phyloP scores from a whole-genome alignment of 768 basidiomycete species.

The Lactifluus volemus region DNA sequence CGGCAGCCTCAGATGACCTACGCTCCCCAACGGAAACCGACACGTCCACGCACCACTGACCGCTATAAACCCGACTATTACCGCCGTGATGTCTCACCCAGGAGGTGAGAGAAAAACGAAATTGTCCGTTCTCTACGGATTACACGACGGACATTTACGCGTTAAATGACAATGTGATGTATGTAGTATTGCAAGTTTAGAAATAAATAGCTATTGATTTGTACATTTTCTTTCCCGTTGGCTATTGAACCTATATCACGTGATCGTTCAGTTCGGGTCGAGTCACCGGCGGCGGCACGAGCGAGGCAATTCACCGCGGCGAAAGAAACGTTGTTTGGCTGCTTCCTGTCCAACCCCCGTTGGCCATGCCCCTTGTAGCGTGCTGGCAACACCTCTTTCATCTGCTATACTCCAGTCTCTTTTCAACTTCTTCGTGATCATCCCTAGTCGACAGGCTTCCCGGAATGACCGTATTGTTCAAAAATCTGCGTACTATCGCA shows the following conservation, averaged over 20 bases:
- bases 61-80: slow-evolving; percentile 24
- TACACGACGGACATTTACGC: not conserved
- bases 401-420: not conserved
- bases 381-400: slow-evolving; percentile 13
- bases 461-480: slow-evolving; percentile 30
- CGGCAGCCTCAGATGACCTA: slow-evolving; percentile 16
- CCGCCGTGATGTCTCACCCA: slow-evolving; percentile 28
- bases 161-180: slow-evolving; percentile 1
- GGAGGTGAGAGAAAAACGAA: slow-evolving; percentile 23
- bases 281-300: too few relatives aligned
- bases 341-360: not conserved
- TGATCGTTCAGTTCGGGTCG: slow-evolving; percentile 3
- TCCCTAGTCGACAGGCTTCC: not conserved
- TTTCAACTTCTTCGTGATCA: not conserved
- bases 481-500: slow-evolving; percentile 26
- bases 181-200: not conserved
- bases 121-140: not conserved
- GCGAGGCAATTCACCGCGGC: too few relatives aligned
- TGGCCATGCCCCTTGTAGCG: slow-evolving; percentile 8
- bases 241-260: not conserved
- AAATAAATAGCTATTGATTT: slow-evolving; percentile 1
- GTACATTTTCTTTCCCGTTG: not conserved
- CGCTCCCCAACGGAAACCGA: slow-evolving; percentile 2
- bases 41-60: slow-evolving; percentile 14
- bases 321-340: not conserved